Evolutionary conservation across 495 filamentous ascomycete species (phyloP), one percentile per base, ranked within the genome.

Genomic region (Xylaria palmicola): DNA sequence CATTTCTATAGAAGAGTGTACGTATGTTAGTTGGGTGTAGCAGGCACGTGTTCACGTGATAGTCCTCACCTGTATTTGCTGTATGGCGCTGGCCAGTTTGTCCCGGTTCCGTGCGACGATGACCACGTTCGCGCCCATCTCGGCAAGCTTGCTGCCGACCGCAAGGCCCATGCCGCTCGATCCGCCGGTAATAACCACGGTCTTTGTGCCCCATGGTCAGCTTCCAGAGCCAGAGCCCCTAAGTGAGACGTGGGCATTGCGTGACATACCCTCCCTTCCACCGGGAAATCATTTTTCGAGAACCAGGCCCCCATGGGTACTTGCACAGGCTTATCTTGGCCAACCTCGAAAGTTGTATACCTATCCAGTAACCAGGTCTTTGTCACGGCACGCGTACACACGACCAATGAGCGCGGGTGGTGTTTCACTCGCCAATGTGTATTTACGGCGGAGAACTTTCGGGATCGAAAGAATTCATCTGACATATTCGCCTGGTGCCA

Each of bases 151-250:
- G 9, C 79, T 78, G 3, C 83, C 92, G 13, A 89, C 80, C 58
- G 79, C 82, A 64, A 83, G 81, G 39, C 92, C 92, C 81, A 93
- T 90, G 30, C 92, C 92, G 66, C 90, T 85, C 5, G 91, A 96
- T 51, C 85, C 91, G 43, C 92, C 92, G 2, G 92, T 96, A 56
- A 96, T 80, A 13, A 95, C 68, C n/a, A 90, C 81, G 1, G 87
- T 90, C 90, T 91, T 3, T 24, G 7, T 4, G 12, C 17, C 41
- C 24, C 4, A 13, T 41, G n/a, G 39, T 10, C n/a, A 10, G n/a
- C 39, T 6, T n/a, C n/a, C 6, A 34, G 32, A 24, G 20, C 27
- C 40, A 29, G 17, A n/a, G 19, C 19, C 20, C 1, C 19, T 19
- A 34, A 7, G 30, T 7, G 4, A 30, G 52, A 47, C 36, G 52